These are phyloP conservation scores for Amauroascus verrucosus DNA, from an alignment of 2,329 filamentous ascomycete species.

Conservation along the genomic window DNA sequence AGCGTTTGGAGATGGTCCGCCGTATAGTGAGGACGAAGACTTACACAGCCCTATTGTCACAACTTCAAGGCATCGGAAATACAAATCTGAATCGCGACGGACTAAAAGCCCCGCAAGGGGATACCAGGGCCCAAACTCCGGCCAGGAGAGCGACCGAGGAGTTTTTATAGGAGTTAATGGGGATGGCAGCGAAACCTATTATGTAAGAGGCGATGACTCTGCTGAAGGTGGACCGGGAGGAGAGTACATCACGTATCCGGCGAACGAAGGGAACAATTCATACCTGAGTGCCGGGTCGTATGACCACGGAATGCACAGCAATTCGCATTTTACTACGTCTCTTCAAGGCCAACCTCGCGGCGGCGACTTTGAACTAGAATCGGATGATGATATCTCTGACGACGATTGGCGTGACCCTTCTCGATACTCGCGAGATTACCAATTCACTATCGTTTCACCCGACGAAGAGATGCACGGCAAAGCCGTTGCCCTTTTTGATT, in stretches of 20 bases:
- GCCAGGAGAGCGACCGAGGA: conserved; percentile 52
- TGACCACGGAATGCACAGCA: conserved; percentile 37
- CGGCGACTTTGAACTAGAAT: conserved; percentile 27
- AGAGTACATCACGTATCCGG: conserved; percentile 69
- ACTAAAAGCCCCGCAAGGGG: conserved; percentile 36
- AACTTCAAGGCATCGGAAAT: conserved; percentile 72
- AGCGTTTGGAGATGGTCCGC: conserved; percentile 76
- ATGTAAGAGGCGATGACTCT: conserved; percentile 59
- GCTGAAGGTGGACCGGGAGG: conserved; percentile 59
- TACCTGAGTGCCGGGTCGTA: conserved; percentile 33
- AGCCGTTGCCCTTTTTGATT: conserved; percentile 89
- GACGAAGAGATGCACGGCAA: conserved; percentile 98
- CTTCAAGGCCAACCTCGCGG: conserved; percentile 33
- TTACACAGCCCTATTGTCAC: conserved; percentile 80
- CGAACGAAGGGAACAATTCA: conserved; percentile 52
- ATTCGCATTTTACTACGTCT: conserved; percentile 46
- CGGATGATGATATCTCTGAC: conserved; percentile 46
- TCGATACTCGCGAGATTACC: conserved; percentile 81
- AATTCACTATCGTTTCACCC: conserved; percentile 87
- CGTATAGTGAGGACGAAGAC: conserved; percentile 93
- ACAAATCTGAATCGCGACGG: conserved; percentile 49
- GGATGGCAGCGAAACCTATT: conserved; percentile 65
- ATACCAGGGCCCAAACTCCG: conserved; percentile 33
- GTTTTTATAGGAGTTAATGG: conserved; percentile 56
- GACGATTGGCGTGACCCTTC: conserved; percentile 54